phyloP scores from a whole-genome alignment of 2,329 filamentous ascomycete species.

The Graphilbum fragrans region DNA sequence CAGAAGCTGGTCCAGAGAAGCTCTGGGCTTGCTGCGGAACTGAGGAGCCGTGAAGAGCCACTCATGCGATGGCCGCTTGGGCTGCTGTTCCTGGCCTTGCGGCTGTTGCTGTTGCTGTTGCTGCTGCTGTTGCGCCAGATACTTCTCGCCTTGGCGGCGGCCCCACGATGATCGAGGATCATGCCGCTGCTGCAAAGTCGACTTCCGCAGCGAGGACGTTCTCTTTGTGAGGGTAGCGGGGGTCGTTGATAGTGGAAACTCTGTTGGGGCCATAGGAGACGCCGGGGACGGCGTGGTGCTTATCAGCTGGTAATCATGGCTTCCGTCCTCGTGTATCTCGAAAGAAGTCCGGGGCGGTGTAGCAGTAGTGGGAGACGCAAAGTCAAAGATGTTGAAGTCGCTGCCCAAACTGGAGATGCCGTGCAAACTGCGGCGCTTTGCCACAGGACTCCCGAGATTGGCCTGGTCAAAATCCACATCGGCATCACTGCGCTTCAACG shows the following conservation, averaged over 20 bases:
- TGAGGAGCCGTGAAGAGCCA: constrained; percentile 35
- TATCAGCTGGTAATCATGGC: constrained; percentile 42
- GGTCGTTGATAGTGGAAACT: constrained; percentile 30
- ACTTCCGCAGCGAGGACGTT: constrained; percentile 69
- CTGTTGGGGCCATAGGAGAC: constrained; percentile 19
- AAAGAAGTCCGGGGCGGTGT: constrained; percentile 30
- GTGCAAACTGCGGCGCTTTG: constrained; percentile 82
- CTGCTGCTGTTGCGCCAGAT: constrained; percentile 34
- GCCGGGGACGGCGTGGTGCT: constrained; percentile 9
- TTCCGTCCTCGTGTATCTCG: constrained; percentile 29
- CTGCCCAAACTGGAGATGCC: constrained; percentile 51
- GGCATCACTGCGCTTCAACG: constrained; percentile 83
- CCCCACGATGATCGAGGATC: constrained; percentile 55
- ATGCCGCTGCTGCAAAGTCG: constrained; percentile 76
- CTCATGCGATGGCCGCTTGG: constrained; percentile 6
- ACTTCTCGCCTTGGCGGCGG: constrained; percentile 43
- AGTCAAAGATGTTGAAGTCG: constrained; percentile 67
- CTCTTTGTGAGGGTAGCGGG: constrained; percentile 50
- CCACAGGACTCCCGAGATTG: constrained; percentile 70
- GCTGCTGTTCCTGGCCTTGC: background rate
- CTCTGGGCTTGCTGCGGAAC: constrained; percentile 53
- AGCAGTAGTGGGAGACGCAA: constrained; percentile 13
- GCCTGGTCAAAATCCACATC: constrained; percentile 77
- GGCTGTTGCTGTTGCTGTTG: constrained; percentile 25
- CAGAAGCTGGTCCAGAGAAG: constrained; percentile 69